Percentiles rank a stretch among this genome's conserved stretches.
phyloP scores from a whole-genome alignment of 345 rosid species.

The Rhodamnia rubescens region DNA sequence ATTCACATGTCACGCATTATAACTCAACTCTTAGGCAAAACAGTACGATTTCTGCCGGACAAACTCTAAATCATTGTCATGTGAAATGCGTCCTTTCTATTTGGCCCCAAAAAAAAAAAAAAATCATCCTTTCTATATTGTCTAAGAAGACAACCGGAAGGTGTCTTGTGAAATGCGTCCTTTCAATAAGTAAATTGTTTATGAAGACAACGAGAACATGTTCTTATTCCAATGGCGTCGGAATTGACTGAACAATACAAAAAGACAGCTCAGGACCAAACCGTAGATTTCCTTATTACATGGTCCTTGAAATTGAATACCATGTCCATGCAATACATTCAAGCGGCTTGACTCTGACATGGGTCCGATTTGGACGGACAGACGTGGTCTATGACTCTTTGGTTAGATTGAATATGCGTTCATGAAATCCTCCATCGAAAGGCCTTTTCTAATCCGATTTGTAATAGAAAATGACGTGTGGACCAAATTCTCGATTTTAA shows the following conservation, averaged over 20 bases:
- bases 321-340: not conserved
- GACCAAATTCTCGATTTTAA: not conserved
- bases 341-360: not conserved
- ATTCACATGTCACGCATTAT: too few species aligned
- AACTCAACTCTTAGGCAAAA: not conserved
- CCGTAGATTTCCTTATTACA: not conserved
- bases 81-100: not conserved
- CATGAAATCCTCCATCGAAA: not conserved
- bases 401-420: not conserved
- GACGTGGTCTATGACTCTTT: not conserved
- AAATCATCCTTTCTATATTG: too few species aligned
- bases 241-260: not conserved
- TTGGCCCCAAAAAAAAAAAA: too few species aligned
- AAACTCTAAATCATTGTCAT: not conserved
- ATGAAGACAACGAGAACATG: not conserved
- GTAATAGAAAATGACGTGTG: not conserved
- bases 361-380: not conserved
- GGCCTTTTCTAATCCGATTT: not conserved
- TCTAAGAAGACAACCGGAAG: not conserved
- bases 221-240: not conserved
- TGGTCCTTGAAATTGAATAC: not conserved
- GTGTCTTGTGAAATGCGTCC: fast-evolving
- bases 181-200: not conserved
- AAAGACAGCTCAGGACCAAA: not conserved
- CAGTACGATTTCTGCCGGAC: not conserved